phyloP scores from a whole-genome alignment of 495 filamentous ascomycete species.

The Thermochaetoides thermophila region DNA sequence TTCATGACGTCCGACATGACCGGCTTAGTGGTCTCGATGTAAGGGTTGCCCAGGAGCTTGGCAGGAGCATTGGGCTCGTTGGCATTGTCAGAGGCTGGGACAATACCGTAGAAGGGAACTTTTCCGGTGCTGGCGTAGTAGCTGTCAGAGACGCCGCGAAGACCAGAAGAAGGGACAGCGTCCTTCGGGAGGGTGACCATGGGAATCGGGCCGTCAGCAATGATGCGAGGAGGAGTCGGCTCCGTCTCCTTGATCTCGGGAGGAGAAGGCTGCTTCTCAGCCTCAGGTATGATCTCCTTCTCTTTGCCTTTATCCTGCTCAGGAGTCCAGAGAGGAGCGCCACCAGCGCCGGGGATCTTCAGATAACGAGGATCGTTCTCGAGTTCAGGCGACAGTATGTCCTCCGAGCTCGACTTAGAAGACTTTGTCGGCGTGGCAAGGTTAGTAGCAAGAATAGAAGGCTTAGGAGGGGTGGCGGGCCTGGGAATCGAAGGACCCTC shows the following conservation, averaged over 20 bases:
- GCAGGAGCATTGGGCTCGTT: background rate
- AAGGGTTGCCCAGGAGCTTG: background rate
- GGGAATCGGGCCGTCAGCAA: constrained; percentile 4
- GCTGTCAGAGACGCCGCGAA: constrained; percentile 7
- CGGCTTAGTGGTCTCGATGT: background rate
- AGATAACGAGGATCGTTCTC: no score
- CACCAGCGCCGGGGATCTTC: no score
- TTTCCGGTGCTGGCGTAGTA: constrained; percentile 7
- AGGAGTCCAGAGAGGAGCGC: no score
- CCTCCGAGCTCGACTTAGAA: no score
- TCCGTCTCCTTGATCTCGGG: background rate
- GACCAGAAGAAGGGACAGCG: constrained; percentile 1
- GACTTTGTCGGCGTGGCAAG: no score
- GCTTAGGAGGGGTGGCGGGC: no score
- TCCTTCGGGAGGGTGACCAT: constrained; percentile 3
- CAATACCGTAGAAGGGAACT: constrained; percentile 5
- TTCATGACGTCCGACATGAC: background rate
- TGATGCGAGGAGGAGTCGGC: constrained; percentile 1
- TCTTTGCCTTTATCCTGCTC: no score
- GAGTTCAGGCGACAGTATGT: no score
- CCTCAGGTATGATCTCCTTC: no score
- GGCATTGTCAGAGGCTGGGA: background rate
- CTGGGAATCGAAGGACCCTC: no score
- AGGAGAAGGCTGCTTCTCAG: no score
- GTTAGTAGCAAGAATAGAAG: no score